Conservation (phyloP, 2,329 filamentous ascomycete genomes). For the Pseudogymnoascus pannorum region DNA sequence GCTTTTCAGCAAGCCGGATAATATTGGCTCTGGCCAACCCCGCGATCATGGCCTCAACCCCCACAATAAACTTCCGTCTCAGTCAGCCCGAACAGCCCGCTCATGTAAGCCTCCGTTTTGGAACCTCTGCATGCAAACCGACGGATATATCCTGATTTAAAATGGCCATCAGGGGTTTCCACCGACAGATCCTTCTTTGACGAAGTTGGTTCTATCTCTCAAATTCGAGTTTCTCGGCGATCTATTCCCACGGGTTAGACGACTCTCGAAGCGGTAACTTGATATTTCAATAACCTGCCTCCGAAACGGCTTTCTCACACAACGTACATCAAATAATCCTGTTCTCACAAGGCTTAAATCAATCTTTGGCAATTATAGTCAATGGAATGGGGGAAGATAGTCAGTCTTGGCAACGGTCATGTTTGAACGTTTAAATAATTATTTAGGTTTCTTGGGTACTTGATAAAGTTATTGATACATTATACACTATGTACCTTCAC, state of each 20-base stretch:
- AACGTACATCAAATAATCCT: background rate
- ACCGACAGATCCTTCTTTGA: background rate
- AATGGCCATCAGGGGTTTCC: background rate
- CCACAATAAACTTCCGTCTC: background rate
- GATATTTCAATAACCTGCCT: background rate
- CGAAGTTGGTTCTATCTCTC: background rate
- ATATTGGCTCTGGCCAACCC: background rate
- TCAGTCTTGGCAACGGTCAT: background rate
- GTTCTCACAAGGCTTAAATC: background rate
- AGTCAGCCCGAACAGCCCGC: background rate
- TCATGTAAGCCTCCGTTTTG: background rate
- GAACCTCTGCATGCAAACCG: background rate
- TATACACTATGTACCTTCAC: too few species aligned
- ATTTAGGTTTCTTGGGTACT: background rate
- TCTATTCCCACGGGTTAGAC: background rate
- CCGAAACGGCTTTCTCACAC: background rate
- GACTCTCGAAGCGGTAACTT: background rate
- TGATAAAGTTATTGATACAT: background rate
- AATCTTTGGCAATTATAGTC: background rate
- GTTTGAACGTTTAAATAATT: background rate
- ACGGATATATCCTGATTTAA: background rate
- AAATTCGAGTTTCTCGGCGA: background rate
- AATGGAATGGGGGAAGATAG: background rate
- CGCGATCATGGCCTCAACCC: background rate
- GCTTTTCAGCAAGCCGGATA: background rate